Conservation (phyloP, 495 filamentous ascomycete genomes). For the Lentithecium fluviatile region DNA sequence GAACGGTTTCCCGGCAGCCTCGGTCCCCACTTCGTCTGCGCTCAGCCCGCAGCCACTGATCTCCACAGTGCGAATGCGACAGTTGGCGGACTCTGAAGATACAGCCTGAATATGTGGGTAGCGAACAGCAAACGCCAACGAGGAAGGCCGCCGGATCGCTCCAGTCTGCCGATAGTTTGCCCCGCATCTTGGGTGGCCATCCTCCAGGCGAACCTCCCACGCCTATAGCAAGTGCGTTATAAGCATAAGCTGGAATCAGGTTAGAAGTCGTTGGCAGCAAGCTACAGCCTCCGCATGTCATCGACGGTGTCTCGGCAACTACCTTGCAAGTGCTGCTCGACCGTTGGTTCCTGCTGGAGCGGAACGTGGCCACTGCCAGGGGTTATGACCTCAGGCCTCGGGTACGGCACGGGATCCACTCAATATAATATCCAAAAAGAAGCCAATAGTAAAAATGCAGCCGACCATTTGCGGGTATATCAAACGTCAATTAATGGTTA, state of each 20-base stretch:
- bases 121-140: slow-evolving; percentile 16
- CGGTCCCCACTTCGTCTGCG: not conserved
- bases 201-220: too few species aligned
- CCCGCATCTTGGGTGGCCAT: too few species aligned
- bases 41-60: too few species aligned
- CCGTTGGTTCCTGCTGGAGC: too few species aligned
- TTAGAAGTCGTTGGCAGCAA: too few species aligned
- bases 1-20: slow-evolving; percentile 10
- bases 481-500: slow-evolving; percentile 22
- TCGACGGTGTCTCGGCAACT: too few species aligned
- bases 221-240: too few species aligned
- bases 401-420: slow-evolving; percentile 4
- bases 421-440: not conserved
- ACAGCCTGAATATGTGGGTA: slow-evolving; percentile 19
- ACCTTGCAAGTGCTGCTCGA: too few species aligned
- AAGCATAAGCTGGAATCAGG: too few species aligned
- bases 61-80: not conserved
- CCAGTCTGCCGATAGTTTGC: not conserved
- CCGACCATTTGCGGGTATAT: slow-evolving; percentile 26
- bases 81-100: slow-evolving; percentile 5
- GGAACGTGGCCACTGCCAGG: too few species aligned
- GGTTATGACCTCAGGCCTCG: too few species aligned
- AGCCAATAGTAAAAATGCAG: slow-evolving; percentile 25
- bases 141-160: slow-evolving; percentile 3
- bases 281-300: too few species aligned